phyloP scores from a whole-genome alignment of 768 basidiomycete species.

The Lyophyllum semitale region DNA sequence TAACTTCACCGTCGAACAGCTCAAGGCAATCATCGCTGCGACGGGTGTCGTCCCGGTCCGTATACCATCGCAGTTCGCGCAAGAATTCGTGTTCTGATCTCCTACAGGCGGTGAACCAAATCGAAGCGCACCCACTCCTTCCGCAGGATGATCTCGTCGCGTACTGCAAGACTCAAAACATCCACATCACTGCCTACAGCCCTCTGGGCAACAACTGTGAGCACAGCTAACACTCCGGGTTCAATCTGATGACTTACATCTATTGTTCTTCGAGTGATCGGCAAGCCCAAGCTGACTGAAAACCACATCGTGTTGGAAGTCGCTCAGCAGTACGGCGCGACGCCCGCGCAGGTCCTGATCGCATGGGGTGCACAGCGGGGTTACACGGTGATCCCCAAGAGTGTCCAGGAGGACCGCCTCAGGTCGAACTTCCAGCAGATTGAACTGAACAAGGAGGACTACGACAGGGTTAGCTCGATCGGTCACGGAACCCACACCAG shows the following conservation, averaged over 20 bases:
- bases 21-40: conserved; percentile 67
- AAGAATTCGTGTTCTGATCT: background rate
- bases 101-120: conserved; percentile 66
- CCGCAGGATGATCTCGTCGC: conserved; percentile 73
- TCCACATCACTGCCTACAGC: conserved; percentile 66
- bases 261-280: conserved; percentile 42
- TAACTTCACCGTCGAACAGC: conserved; percentile 71
- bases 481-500: conserved; percentile 48
- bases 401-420: conserved; percentile 71
- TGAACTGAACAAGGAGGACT: conserved; percentile 65
- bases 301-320: conserved; percentile 61
- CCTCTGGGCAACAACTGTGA: conserved; percentile 82
- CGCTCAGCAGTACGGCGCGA: conserved; percentile 62
- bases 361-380: conserved; percentile 80
- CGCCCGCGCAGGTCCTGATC: conserved; percentile 80
- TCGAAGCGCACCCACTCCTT: conserved; percentile 82
- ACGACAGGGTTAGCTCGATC: conserved; percentile 54
- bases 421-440: conserved; percentile 79
- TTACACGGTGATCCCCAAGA: conserved; percentile 85
- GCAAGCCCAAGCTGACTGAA: conserved; percentile 69
- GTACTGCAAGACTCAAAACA: conserved; percentile 69
- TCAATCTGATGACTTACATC: background rate
- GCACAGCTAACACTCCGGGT: conserved; percentile 16
- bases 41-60: conserved; percentile 74
- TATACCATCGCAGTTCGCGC: background rate